Conservation (phyloP, 768 basidiomycete species). For the Podaxis pistillaris region DNA sequence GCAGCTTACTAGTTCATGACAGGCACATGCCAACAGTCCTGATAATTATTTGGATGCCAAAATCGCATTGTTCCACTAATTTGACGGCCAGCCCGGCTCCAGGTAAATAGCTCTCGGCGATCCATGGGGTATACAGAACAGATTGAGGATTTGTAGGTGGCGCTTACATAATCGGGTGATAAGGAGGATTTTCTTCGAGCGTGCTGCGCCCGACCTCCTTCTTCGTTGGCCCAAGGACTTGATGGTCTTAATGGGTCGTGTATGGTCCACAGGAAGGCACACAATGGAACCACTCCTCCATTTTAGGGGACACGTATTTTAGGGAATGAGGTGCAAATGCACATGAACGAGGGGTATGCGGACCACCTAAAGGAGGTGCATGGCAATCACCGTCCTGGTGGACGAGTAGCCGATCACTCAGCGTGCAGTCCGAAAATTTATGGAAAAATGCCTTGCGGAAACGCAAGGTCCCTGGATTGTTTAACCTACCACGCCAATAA, state of each 20-base stretch:
- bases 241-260: neutral
- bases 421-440: neutral
- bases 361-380: neutral
- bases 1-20: too few relatives aligned
- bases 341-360: neutral
- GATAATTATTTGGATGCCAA: too few relatives aligned
- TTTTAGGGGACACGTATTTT: neutral
- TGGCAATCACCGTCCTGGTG: neutral
- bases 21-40: too few relatives aligned
- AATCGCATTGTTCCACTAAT: too few relatives aligned
- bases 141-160: neutral
- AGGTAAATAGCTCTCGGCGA: neutral
- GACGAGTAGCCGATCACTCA: neutral
- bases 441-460: neutral
- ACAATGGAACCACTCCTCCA: neutral
- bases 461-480: neutral
- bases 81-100: neutral
- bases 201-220: neutral
- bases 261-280: neutral
- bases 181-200: too few relatives aligned
- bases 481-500: neutral
- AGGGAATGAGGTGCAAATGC: neutral
- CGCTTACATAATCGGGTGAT: neutral
- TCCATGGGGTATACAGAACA: neutral
- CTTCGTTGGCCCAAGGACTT: neutral